These are phyloP conservation scores for Ailanthus altissimus DNA, from an alignment of 345 rosid species.

Conservation along the genomic window DNA sequence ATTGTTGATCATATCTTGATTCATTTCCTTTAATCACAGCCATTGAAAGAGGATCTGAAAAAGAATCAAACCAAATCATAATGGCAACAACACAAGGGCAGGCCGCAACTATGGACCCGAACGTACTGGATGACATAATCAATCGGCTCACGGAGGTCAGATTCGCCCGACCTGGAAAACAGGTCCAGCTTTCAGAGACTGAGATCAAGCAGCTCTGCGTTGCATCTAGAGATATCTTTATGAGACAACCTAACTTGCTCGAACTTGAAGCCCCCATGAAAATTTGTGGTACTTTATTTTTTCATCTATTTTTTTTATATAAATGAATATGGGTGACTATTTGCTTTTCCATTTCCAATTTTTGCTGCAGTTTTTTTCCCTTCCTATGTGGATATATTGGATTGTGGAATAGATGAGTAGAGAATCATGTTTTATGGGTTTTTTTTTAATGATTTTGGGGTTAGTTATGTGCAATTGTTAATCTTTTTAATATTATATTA, in stretches of 20 bases:
- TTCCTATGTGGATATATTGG: background rate
- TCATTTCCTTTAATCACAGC: slow-evolving; percentile 10
- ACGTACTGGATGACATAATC: slow-evolving; percentile 76
- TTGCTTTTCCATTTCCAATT: background rate
- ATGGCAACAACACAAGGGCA: slow-evolving; percentile 66
- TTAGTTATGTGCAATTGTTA: background rate
- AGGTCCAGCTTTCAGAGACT: slow-evolving; percentile 84
- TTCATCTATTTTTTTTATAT: background rate
- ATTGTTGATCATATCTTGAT: background rate
- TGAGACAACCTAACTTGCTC: slow-evolving; percentile 83
- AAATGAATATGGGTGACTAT: background rate
- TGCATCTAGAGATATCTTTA: slow-evolving; percentile 74
- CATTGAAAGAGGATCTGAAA: slow-evolving; percentile 23
- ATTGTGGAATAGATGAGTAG: background rate
- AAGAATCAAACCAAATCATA: slow-evolving; percentile 12
- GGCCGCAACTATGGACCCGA: slow-evolving; percentile 54
- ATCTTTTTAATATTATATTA: background rate
- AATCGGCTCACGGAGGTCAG: slow-evolving; percentile 85
- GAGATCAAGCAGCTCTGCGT: slow-evolving; percentile 92
- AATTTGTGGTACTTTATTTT: slow-evolving; percentile 64
- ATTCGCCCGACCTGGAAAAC: slow-evolving; percentile 84
- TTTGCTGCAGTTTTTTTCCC: background rate
- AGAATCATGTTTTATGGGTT: background rate
- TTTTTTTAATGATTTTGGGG: background rate
- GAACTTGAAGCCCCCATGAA: slow-evolving; percentile 98